Conservation (phyloP, 2,329 filamentous ascomycete species). For the Dichotomopilus funicola region DNA sequence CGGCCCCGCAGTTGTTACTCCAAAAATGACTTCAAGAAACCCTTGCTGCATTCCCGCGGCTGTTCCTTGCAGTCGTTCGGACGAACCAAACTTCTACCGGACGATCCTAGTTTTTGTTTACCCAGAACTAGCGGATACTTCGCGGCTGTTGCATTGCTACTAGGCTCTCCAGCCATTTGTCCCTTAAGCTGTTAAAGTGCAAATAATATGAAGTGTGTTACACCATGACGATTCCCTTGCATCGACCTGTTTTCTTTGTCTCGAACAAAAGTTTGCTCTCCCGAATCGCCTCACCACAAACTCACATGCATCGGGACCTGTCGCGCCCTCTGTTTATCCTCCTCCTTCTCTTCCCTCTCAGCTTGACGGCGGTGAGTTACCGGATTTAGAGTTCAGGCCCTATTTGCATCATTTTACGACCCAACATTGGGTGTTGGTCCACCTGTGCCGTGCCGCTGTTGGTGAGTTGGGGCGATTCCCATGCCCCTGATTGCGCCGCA, state of each 20-base stretch:
- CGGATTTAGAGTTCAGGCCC: background rate
- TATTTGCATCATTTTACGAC: background rate
- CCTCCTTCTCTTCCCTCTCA: background rate
- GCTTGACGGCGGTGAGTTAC: too few relatives aligned
- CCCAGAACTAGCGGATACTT: background rate
- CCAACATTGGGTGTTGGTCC: background rate
- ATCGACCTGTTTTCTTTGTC: constrained; percentile 2
- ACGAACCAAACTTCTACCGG: constrained; percentile 1
- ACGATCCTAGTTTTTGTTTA: background rate
- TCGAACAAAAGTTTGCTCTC: background rate
- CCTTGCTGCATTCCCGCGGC: background rate
- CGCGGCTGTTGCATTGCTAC: background rate
- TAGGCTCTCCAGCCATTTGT: too few relatives aligned
- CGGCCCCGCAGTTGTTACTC: background rate
- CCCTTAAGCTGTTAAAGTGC: background rate
- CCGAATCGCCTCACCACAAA: background rate
- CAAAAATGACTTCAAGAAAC: constrained; percentile 3
- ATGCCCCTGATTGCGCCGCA: constrained; percentile 6
- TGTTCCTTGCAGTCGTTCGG: constrained; percentile 6
- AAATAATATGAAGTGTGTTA: constrained; percentile 1
- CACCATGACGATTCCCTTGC: background rate
- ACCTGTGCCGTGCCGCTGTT: constrained; percentile 5
- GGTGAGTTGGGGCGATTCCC: background rate
- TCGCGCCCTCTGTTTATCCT: background rate
- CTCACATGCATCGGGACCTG: too few relatives aligned